phyloP scores from a whole-genome alignment of 768 basidiomycete species.

The Boletus coccyginus region DNA sequence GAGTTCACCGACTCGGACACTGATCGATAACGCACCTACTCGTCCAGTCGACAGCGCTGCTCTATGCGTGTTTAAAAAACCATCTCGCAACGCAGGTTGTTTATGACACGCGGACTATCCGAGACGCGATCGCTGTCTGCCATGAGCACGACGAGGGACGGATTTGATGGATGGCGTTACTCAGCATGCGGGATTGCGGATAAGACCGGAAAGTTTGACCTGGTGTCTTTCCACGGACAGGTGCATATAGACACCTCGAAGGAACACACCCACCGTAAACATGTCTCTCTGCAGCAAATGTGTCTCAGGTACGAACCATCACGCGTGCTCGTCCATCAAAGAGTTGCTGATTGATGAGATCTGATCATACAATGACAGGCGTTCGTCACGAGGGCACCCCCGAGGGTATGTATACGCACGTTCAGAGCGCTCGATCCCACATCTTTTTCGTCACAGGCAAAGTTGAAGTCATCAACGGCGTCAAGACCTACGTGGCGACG shows the following conservation, averaged over 20 bases:
- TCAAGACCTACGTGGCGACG: constrained; percentile 51
- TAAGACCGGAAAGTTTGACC: too few species aligned
- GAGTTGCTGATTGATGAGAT: not conserved
- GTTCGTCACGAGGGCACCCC: constrained; percentile 50
- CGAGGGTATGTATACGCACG: constrained; percentile 32
- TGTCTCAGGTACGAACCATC: constrained; percentile 41
- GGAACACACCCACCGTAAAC: not conserved
- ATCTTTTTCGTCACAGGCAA: constrained; percentile 33
- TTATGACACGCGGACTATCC: not conserved
- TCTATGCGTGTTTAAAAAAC: too few species aligned
- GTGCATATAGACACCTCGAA: constrained; percentile 11
- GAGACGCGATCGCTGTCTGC: not conserved
- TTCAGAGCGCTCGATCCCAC: not conserved
- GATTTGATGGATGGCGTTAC: not conserved
- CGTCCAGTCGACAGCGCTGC: not conserved
- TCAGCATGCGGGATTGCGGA: too few species aligned
- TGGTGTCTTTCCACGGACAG: too few species aligned
- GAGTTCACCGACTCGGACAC: too few species aligned
- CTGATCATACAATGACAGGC: constrained; percentile 26
- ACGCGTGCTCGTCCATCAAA: not conserved
- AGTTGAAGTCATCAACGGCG: constrained; percentile 43
- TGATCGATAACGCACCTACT: too few species aligned
- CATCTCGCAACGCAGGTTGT: not conserved
- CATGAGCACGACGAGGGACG: not conserved
- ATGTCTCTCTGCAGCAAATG: constrained; percentile 61